Percentiles rank a stretch among this genome's conserved stretches.
Conservation (phyloP, 2,329 filamentous ascomycete species). For the Rachicladosporium sp. region DNA sequence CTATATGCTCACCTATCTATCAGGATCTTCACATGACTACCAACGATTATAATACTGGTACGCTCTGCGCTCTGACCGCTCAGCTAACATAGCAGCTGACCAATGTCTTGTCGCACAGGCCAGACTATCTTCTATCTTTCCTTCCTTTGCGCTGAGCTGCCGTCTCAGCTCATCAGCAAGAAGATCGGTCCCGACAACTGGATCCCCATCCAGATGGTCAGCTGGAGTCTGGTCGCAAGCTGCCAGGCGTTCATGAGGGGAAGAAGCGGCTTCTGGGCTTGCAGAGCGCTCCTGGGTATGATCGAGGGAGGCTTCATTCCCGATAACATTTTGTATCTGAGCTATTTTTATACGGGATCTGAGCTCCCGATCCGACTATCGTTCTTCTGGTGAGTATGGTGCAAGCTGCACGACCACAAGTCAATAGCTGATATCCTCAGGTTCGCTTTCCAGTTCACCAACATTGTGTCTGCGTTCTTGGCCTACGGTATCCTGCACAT, state of each 20-base stretch:
- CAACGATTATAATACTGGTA: conserved; percentile 20
- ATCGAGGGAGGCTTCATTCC: conserved; percentile 42
- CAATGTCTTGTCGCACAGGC: conserved; percentile 7
- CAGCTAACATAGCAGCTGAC: conserved; percentile 10
- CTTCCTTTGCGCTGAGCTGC: conserved; percentile 29
- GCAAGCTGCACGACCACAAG: background rate
- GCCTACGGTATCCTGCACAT: conserved; percentile 18
- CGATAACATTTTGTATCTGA: conserved; percentile 54
- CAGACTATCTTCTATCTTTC: conserved; percentile 16
- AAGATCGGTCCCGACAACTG: conserved; percentile 34
- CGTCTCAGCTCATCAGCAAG: conserved; percentile 36
- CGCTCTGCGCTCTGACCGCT: background rate
- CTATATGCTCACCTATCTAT: no score
- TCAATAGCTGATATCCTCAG: conserved; percentile 30
- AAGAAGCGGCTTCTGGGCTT: conserved; percentile 31
- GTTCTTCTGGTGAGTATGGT: conserved; percentile 21
- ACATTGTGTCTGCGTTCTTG: conserved; percentile 19
- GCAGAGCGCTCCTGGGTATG: conserved; percentile 31
- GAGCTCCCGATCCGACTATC: conserved; percentile 26
- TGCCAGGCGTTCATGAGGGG: conserved; percentile 48
- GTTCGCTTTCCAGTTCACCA: conserved; percentile 14
- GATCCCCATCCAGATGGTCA: conserved; percentile 29
- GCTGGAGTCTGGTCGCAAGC: conserved; percentile 24
- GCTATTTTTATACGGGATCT: conserved; percentile 60
- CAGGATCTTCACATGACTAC: conserved; percentile 15